phyloP scores from a whole-genome alignment of 2,329 filamentous ascomycete genomes.

The Beauveria brongniartii region DNA sequence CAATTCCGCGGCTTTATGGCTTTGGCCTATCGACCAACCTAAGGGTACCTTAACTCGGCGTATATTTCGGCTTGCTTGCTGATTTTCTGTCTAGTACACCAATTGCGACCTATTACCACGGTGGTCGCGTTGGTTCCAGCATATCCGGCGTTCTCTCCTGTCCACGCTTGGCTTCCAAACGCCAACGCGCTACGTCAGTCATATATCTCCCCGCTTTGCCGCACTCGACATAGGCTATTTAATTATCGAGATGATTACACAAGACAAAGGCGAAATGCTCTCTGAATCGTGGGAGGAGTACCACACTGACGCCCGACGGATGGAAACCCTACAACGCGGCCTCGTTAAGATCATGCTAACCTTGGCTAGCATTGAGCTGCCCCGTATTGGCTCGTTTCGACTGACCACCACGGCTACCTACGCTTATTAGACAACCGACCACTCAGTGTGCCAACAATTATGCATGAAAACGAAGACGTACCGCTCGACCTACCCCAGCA shows the following conservation, averaged over 20 bases:
- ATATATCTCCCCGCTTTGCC: neutral
- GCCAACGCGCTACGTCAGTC: neutral
- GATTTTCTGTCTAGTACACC: neutral
- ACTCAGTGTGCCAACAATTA: conserved; percentile 20
- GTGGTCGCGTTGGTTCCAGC: neutral
- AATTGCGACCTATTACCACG: neutral
- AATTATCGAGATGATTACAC: neutral
- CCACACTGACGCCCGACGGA: neutral
- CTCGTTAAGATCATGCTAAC: conserved; percentile 21
- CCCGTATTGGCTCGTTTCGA: conserved; percentile 21
- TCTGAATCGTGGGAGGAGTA: conserved; percentile 15
- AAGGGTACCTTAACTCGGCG: neutral
- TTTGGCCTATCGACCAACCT: conserved; percentile 13
- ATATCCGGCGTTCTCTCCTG: neutral
- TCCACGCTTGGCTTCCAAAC: neutral
- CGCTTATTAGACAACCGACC: conserved; percentile 28
- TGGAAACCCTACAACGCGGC: conserved; percentile 10
- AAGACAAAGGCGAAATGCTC: conserved; percentile 12
- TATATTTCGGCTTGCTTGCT: too few species aligned
- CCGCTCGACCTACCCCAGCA: neutral
- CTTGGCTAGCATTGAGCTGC: conserved; percentile 20
- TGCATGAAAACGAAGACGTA: conserved; percentile 18
- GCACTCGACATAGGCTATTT: neutral
- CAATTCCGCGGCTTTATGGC: conserved; percentile 22
- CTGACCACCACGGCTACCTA: conserved; percentile 22